Evolutionary conservation across 2,329 filamentous ascomycete genomes (phyloP), one percentile per base, ranked within the genome.

Genomic region (Fusarium nematophilum): DNA sequence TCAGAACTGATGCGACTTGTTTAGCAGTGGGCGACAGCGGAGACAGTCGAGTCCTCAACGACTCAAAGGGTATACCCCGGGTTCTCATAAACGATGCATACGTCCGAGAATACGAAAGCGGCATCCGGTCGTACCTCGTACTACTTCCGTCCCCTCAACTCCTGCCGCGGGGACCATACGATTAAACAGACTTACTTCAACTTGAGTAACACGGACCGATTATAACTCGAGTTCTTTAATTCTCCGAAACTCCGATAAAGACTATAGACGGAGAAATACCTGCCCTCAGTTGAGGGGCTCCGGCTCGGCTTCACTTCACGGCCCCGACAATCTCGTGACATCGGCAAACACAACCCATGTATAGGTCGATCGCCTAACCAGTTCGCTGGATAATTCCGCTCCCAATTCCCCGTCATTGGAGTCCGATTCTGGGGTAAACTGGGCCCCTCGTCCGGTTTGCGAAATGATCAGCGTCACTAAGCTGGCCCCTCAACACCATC

Each of bases 161-260:
- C n/a, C n/a, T n/a, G n/a, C n/a, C n/a, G n/a, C n/a, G n/a, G n/a
- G n/a, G n/a, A n/a, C n/a, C n/a, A n/a, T n/a, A n/a, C n/a, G n/a
- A n/a, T n/a, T n/a, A n/a, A n/a, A n/a, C n/a, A n/a, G n/a, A n/a
- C n/a, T n/a, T n/a, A n/a, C n/a, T n/a, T n/a, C n/a, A n/a, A n/a
- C n/a, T n/a, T n/a, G n/a, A n/a, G n/a, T n/a, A n/a, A n/a, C n/a
- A n/a, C n/a, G n/a, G n/a, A n/a, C n/a, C n/a, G n/a, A n/a, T n/a
- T n/a, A n/a, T n/a, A n/a, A n/a, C n/a, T n/a, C n/a, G n/a, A n/a
- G n/a, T n/a, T n/a, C n/a, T n/a, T n/a, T n/a, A 34, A 62, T 62
- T 46, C 34, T 15, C 59, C 59, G 59, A 62, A 48, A 44, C 15
- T n/a, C 59, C 58, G 46, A 59, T 27, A 30, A 11, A 18, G 39